A percentile compares a stretch with the other conserved stretches of the same genome.
phyloP scores from a whole-genome alignment of 495 filamentous ascomycete genomes.

The Astrothelium macrocarpum region DNA sequence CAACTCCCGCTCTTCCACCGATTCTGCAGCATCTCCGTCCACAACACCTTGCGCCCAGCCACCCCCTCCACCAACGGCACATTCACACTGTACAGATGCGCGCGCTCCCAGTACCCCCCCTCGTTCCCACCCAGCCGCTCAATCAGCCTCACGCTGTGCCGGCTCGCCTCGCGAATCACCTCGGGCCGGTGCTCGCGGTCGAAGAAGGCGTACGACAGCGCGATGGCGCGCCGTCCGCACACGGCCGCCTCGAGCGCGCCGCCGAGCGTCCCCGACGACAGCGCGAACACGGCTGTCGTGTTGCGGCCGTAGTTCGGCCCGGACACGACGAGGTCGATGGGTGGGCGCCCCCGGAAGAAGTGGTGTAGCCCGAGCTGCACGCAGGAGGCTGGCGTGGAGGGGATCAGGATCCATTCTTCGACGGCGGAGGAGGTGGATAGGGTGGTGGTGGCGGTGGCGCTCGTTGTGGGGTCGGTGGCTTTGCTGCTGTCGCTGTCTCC shows the following conservation, averaged over 20 bases:
- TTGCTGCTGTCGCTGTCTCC: conserved; percentile 32
- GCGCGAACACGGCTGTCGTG: conserved; percentile 81
- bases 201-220: conserved; percentile 81
- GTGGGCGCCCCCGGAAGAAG: conserved; percentile 69
- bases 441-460: not conserved
- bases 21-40: conserved; percentile 78
- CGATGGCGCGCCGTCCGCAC: conserved; percentile 61
- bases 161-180: conserved; percentile 64
- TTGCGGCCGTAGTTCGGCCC: conserved; percentile 96
- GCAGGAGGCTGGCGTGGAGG: conserved; percentile 79
- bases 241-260: conserved; percentile 89
- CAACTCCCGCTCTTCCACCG: conserved; percentile 73
- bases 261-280: conserved; percentile 82
- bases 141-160: conserved; percentile 60
- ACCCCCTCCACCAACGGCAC: conserved; percentile 67
- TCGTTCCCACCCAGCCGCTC: conserved; percentile 64
- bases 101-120: conserved; percentile 58
- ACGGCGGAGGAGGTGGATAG: conserved; percentile 14
- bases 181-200: conserved; percentile 65
- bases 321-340: conserved; percentile 75
- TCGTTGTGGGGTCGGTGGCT: not conserved
- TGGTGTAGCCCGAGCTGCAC: conserved; percentile 86
- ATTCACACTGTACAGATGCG: conserved; percentile 69
- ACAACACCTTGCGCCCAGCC: conserved; percentile 58
- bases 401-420: conserved; percentile 87